These are phyloP conservation scores for Teratosphaeriaceae sp. DNA, from an alignment of 2,329 filamentous ascomycete species.

Conservation along the genomic window DNA sequence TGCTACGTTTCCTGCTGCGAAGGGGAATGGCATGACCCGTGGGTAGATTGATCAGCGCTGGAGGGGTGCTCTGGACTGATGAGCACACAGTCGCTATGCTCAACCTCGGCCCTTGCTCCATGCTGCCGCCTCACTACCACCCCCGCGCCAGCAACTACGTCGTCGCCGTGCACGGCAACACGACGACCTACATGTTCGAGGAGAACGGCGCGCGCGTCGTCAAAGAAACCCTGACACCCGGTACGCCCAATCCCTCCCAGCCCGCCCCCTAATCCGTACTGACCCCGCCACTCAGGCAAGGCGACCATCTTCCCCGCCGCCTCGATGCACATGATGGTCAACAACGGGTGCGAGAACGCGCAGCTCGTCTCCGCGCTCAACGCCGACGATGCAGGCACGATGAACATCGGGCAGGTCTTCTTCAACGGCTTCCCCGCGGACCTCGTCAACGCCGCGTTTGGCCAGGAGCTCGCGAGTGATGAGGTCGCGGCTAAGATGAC, in stretches of 20 bases:
- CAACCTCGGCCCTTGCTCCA: slow-evolving; percentile 45
- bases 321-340: slow-evolving; percentile 41
- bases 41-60: slow-evolving; percentile 20
- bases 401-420: slow-evolving; percentile 43
- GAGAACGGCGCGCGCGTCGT: slow-evolving; percentile 45
- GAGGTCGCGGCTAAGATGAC: slow-evolving; percentile 29
- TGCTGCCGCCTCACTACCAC: slow-evolving; percentile 47
- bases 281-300: too few species aligned
- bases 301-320: too few species aligned
- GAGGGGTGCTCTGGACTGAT: neutral
- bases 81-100: slow-evolving; percentile 28
- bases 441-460: slow-evolving; percentile 40
- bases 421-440: slow-evolving; percentile 32
- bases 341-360: slow-evolving; percentile 44
- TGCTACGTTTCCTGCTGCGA: slow-evolving; percentile 45
- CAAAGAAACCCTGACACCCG: slow-evolving; percentile 35
- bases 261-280: too few species aligned
- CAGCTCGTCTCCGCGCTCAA: slow-evolving; percentile 45
- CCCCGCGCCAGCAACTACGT: slow-evolving; percentile 46
- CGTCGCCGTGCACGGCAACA: slow-evolving; percentile 42
- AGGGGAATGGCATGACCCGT: slow-evolving; percentile 42
- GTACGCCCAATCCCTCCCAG: too few species aligned
- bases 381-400: slow-evolving; percentile 44
- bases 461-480: slow-evolving; percentile 28
- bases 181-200: slow-evolving; percentile 45